These are phyloP conservation scores for Pseudocercospora eumusae DNA, from an alignment of 2,329 filamentous ascomycete species.

Conservation along the genomic window DNA sequence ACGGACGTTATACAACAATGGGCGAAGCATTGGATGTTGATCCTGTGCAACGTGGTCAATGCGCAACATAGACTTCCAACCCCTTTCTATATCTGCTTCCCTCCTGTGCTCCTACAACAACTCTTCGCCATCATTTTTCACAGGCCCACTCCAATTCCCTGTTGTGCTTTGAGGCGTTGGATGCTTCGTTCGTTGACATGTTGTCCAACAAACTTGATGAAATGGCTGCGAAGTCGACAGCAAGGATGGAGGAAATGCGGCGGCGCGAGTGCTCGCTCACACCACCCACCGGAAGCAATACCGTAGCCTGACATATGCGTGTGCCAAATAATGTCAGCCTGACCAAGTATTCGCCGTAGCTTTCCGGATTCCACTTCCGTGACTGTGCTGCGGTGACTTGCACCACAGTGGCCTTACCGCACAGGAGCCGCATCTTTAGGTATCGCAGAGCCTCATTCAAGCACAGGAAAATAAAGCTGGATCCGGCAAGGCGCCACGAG, in stretches of 20 bases:
- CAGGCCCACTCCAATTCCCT: too few relatives aligned
- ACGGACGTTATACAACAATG: not conserved
- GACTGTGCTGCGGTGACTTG: slow-evolving; percentile 3
- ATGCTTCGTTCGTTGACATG: not conserved
- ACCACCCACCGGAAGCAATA: not conserved
- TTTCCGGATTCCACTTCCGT: not conserved
- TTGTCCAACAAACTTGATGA: too few relatives aligned
- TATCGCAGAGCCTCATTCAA: slow-evolving; percentile 11
- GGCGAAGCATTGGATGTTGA: not conserved
- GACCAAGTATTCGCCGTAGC: not conserved
- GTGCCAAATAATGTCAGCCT: not conserved
- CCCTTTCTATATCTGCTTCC: not conserved
- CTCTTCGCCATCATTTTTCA: too few relatives aligned
- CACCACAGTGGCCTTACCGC: slow-evolving; percentile 7
- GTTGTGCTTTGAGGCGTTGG: too few relatives aligned
- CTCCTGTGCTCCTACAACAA: too few relatives aligned
- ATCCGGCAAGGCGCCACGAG: slow-evolving; percentile 17
- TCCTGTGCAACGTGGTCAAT: not conserved
- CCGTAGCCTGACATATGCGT: slow-evolving; percentile 3
- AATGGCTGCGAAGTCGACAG: not conserved
- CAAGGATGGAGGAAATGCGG: not conserved
- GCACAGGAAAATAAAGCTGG: slow-evolving; percentile 2
- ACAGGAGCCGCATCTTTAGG: slow-evolving; percentile 8
- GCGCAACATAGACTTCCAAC: not conserved
- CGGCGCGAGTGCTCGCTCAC: too few relatives aligned